phyloP scores from a whole-genome alignment of 1,284 basidiomycete species.

The Athelia psychrophila region DNA sequence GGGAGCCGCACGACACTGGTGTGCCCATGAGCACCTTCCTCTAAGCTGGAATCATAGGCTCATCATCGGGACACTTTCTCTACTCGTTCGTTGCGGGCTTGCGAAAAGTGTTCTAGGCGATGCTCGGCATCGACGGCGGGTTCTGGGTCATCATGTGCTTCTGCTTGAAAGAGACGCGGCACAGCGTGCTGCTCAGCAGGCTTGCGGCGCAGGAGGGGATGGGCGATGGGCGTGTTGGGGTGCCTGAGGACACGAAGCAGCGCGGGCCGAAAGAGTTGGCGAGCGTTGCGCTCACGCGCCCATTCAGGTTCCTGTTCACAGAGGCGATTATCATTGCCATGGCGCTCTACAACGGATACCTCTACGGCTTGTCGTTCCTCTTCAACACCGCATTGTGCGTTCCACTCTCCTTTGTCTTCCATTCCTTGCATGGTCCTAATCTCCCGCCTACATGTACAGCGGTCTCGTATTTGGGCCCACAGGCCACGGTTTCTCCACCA shows the following conservation, averaged over 20 bases:
- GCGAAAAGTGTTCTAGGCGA: too few relatives aligned
- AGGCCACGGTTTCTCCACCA: slow-evolving; percentile 27
- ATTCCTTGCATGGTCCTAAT: slow-evolving; percentile 34
- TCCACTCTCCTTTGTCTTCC: slow-evolving; percentile 43
- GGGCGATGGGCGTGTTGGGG: too few relatives aligned
- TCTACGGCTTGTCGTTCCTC: slow-evolving; percentile 50
- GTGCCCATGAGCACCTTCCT: too few relatives aligned
- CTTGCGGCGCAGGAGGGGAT: slow-evolving; percentile 45
- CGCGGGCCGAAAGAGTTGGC: too few relatives aligned
- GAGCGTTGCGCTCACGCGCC: slow-evolving; percentile 48
- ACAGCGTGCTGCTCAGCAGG: slow-evolving; percentile 58
- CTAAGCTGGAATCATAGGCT: too few relatives aligned
- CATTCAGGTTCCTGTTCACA: slow-evolving; percentile 36
- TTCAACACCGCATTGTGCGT: slow-evolving; percentile 21
- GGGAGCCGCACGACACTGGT: too few relatives aligned
- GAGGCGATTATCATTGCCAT: slow-evolving; percentile 31
- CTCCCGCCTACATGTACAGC: slow-evolving; percentile 36
- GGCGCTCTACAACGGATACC: slow-evolving; percentile 59
- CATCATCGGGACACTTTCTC: too few relatives aligned
- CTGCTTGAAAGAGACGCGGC: slow-evolving; percentile 38
- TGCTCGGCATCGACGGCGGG: too few relatives aligned
- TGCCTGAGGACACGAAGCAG: too few relatives aligned
- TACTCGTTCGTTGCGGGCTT: too few relatives aligned
- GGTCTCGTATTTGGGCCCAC: slow-evolving; percentile 43
- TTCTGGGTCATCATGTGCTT: slow-evolving; percentile 29